These are phyloP conservation scores for Flagelloscypha sp. DNA, from an alignment of 768 basidiomycete species.

Conservation along the genomic window DNA sequence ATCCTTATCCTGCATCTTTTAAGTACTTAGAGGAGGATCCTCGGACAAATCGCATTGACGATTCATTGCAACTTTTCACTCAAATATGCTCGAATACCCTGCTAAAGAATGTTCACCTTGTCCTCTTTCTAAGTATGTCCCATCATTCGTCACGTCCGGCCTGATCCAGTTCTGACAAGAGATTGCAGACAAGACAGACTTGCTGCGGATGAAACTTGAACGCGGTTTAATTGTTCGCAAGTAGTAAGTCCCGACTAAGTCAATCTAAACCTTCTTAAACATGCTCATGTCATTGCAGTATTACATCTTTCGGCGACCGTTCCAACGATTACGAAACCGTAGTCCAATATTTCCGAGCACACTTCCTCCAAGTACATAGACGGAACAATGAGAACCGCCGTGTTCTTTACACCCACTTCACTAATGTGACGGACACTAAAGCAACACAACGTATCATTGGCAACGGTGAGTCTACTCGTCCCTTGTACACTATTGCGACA, in stretches of 20 bases:
- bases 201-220: constrained; percentile 64
- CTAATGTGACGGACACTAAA: constrained; percentile 81
- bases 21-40: constrained; percentile 86
- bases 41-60: constrained; percentile 77
- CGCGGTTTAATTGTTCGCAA: constrained; percentile 64
- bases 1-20: constrained; percentile 1
- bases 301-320: constrained; percentile 74
- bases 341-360: constrained; percentile 80
- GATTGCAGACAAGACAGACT: constrained; percentile 63
- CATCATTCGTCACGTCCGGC: not conserved
- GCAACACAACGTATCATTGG: constrained; percentile 78
- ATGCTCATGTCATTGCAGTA: constrained; percentile 33
- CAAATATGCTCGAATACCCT: constrained; percentile 77
- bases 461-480: constrained; percentile 45
- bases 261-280: constrained; percentile 9
- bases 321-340: constrained; percentile 77
- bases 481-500: not conserved
- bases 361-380: constrained; percentile 76
- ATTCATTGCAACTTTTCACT: constrained; percentile 82
- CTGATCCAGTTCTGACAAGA: constrained; percentile 4
- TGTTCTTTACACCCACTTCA: constrained; percentile 76
- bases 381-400: constrained; percentile 73
- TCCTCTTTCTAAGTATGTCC: constrained; percentile 49
- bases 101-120: constrained; percentile 59
- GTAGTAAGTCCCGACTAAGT: constrained; percentile 46